Base-by-base conservation (phyloP, 495 filamentous ascomycete species). In the Podospora sp. region DNA sequence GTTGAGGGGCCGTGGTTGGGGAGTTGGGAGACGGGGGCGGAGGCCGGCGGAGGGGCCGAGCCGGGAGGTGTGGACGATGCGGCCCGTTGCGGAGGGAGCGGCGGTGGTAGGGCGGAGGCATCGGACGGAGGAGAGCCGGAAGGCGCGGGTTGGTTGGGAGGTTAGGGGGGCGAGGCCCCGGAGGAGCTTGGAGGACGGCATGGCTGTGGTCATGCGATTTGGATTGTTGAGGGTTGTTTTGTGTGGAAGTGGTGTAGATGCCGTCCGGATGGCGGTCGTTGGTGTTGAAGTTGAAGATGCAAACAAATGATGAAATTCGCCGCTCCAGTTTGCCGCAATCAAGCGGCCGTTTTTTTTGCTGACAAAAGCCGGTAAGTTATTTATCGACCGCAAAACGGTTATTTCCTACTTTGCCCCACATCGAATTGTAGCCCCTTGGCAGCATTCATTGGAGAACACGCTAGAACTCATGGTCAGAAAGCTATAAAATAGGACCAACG, bases 91-190 rank as follows among this genome's bases (percentile, higher is more conserved):
- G n/a, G n/a, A n/a, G 36, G 26, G 27, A 33, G 72, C 63, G 62
- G 68, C 62, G 18, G 62, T 57, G 36, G 18, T 9, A 33, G 59
- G 11, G n/a, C 57, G 67, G 49, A 72, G 56, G 14, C 6, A 26
- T 20, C 70, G 71, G 63, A 69, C 65, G 63, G 68, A 71, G 29
- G 65, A 65, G 58, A 69, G 70, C 27, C 49, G 57, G 63, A 67
- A 6, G 40, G 60, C n/a, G 26, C 59, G 59, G 27, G 59, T 9
- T 20, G 75, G 11, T 52, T 65, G 66, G 26, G 69, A 65, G 12
- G 65, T 62, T 6, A 77, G 68, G 61, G 75, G 75, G 71, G 70
- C 68, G 16, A 77, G 14, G 63, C 75, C 73, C 51, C 73, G 68
- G 51, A 74, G 21, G 40, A 75, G 53, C 29, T 68, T 77, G 35